Base-by-base conservation (phyloP, 192 early-diverging fungal genomes). In the Gonapodya sp. region DNA sequence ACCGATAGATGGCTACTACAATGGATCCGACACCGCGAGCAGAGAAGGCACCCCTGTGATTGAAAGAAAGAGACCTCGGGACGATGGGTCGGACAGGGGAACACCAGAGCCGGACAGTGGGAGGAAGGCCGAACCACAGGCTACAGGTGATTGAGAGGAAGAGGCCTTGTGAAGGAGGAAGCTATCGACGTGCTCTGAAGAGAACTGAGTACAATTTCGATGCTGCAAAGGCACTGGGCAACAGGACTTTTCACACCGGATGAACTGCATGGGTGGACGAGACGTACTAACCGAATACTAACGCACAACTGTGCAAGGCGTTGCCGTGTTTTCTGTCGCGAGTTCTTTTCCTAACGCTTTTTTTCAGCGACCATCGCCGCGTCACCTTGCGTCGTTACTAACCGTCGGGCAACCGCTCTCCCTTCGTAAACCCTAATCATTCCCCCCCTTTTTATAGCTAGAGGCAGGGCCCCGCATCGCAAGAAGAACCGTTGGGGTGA, bases 401-500 rank as follows among this genome's bases (percentile, higher is more conserved):
- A 64, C 46, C 46, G n/a, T 64, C 8, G 8, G 8, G 8, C 24
- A 8, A 64, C 46, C 8, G 24, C 46, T 24, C 46, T 64, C 24
- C 24, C 24, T 64, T 24, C 24, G 8, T 64, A 64, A 64, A 8
- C 46, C 46, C 46, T 64, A 64, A 64, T 24, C 8, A 16, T 24
- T 64, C 8, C 46, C 46, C 8, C 24, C 24, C 46, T 16, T 8
- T 64, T 64, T 64, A n/a, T 64, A 64, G 46, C 46, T 8, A 64
- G 46, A 24, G 46, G 46, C 24, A 64, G 46, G 46, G 46, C 46
- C 8, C 46, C 46, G 46, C 46, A 64, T 64, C 46, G 46, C 46
- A 64, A 64, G 46, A 92, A 89, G 79, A 95, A 92, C 84, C 92
- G 97, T n/a, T 98, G 97, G 97, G 96, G 95, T 36, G 89, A 89